phyloP scores from a whole-genome alignment of 345 rosid species.

The Trapa bicornis region DNA sequence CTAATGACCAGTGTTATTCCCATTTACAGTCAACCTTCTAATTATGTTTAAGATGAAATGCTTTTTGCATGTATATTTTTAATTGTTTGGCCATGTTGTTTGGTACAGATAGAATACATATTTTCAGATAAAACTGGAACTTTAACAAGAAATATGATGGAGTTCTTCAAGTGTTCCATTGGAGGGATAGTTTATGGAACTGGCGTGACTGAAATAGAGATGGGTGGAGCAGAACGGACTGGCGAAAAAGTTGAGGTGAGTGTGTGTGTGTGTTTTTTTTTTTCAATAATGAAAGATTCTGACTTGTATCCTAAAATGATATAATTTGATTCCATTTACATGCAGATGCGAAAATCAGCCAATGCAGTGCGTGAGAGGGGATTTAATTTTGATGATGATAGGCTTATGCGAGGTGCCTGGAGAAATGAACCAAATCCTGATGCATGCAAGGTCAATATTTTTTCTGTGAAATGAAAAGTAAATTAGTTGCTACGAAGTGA shows the following conservation, averaged over 20 bases:
- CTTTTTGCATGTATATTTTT: background rate
- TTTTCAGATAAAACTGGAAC: constrained; percentile 99
- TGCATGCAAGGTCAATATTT: constrained; percentile 59
- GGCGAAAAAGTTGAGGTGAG: constrained; percentile 68
- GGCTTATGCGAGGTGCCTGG: constrained; percentile 97
- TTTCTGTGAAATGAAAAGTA: background rate
- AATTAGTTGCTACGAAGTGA: too few relatives aligned
- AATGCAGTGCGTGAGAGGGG: constrained; percentile 61
- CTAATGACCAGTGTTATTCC: too few relatives aligned
- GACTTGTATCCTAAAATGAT: background rate
- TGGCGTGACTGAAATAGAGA: constrained; percentile 90
- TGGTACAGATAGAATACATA: constrained; percentile 82
- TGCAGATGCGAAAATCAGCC: constrained; percentile 40
- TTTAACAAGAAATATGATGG: constrained; percentile 95
- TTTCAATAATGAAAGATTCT: background rate
- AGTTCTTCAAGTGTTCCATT: constrained; percentile 97
- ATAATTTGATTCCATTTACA: constrained; percentile 2
- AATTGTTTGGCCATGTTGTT: constrained; percentile 6
- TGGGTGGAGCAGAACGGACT: constrained; percentile 55
- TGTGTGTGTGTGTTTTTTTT: constrained; percentile 3
- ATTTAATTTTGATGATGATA: constrained; percentile 86
- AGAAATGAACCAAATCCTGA: constrained; percentile 92
- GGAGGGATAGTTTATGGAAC: constrained; percentile 90
- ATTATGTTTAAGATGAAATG: background rate
- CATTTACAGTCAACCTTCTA: background rate